Evolutionary conservation across 2,329 filamentous ascomycete genomes (phyloP).

Genomic region (Ophiostoma tasmaniense): DNA sequence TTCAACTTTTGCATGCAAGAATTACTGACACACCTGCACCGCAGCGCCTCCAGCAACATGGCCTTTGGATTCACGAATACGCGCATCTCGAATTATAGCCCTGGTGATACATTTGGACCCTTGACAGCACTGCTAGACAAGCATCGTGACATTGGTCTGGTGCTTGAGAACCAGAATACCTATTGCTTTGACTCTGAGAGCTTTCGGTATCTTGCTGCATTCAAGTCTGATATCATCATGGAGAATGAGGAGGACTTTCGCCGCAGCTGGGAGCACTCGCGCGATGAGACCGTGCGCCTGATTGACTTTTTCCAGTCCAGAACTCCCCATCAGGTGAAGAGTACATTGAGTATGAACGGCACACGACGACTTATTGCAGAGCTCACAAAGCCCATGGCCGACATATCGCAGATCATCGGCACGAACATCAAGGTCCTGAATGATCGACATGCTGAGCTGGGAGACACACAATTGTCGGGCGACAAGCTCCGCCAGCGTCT

Average conservation of each 20-base stretch:
- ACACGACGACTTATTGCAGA: slow-evolving; percentile 29
- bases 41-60: slow-evolving; percentile 32
- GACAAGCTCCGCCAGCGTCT: not conserved
- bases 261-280: slow-evolving; percentile 32
- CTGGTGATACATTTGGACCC: slow-evolving; percentile 33
- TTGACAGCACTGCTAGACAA: slow-evolving; percentile 27
- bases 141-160: slow-evolving; percentile 27
- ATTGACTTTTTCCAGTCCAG: slow-evolving; percentile 26
- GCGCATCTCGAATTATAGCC: slow-evolving; percentile 33
- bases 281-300: slow-evolving; percentile 26
- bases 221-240: slow-evolving; percentile 27
- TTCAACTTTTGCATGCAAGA: slow-evolving; percentile 36
- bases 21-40: slow-evolving; percentile 33
- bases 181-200: slow-evolving; percentile 39
- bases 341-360: slow-evolving; percentile 33
- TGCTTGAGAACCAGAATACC: slow-evolving; percentile 25
- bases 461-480: not conserved
- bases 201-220: slow-evolving; percentile 34
- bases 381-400: slow-evolving; percentile 32
- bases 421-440: slow-evolving; percentile 26
- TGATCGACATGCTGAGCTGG: slow-evolving; percentile 14
- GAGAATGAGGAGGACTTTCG: slow-evolving; percentile 27
- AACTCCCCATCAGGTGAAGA: slow-evolving; percentile 29
- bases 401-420: slow-evolving; percentile 28
- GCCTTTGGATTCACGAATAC: slow-evolving; percentile 38